phyloP scores from a whole-genome alignment of 148 eudicot species.

The Persicaria tinctoria region DNA sequence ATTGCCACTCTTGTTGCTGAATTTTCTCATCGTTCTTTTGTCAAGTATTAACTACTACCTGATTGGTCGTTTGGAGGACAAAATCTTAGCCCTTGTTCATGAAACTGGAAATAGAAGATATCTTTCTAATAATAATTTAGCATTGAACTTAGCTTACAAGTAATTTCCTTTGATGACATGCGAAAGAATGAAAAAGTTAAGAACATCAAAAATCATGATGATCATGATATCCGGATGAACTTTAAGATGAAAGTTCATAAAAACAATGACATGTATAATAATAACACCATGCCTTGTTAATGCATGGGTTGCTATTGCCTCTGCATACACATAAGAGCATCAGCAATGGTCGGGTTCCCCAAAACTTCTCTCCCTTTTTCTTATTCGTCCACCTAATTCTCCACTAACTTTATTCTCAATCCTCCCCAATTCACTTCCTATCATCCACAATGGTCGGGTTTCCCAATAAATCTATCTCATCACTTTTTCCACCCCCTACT shows the following conservation, averaged over 20 bases:
- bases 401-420: no score
- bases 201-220: not conserved
- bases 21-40: not conserved
- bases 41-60: not conserved
- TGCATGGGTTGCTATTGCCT: not conserved
- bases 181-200: not conserved
- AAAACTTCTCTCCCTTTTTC: no score
- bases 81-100: not conserved
- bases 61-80: not conserved
- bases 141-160: not conserved
- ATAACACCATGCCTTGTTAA: not conserved
- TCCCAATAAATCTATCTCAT: no score
- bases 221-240: not conserved
- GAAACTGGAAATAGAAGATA: not conserved
- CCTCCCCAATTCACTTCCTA: no score
- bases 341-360: no score
- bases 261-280: not conserved
- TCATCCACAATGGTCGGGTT: no score
- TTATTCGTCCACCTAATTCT: no score
- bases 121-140: not conserved
- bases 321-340: not conserved
- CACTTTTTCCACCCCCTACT: no score
- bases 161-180: not conserved
- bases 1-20: slow-evolving; percentile 12
- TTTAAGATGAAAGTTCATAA: not conserved